Base-by-base conservation (phyloP, 2,329 filamentous ascomycete genomes). In the Parafenestella ontariensis region DNA sequence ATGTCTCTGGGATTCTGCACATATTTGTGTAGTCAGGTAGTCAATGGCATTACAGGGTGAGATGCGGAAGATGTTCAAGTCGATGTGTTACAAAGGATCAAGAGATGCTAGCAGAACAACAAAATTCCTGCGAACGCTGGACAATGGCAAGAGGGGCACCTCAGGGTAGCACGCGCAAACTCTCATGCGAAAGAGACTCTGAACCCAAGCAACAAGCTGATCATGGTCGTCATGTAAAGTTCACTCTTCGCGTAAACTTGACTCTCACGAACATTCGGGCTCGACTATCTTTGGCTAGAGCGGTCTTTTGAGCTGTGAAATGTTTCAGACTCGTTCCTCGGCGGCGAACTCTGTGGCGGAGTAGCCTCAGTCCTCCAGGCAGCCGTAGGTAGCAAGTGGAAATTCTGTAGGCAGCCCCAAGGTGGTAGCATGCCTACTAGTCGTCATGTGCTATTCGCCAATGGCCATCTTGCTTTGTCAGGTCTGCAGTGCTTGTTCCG, bases 351-450 rank as follows among this genome's bases (percentile, higher is more conserved):
- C 45, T 33, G 59, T 53, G 65, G 64, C 63, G 58, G 46, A 58
- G 61, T 49, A 52, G 48, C 49, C 51, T 61, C 48, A 57, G 42
- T 49, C 49, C 33, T 18, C 47, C 46, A 74, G 72, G 72, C 70
- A 74, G 62, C 71, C 62, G 59, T 54, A 74, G 70, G 69, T 65
- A 73, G 48, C 59, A 39, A 40, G 47, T 64, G 62, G 64, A 59
- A 62, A 29, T 52, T 37, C 33, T 43, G 42, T 59, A 71, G 65
- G 64, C 60, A 64, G 29, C 56, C 33, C 39, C 26, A 28, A 46
- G 48, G 47, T 48, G 13, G 21, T 28, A 28, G 40, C 42, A 55
- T 45, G 54, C 47, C 42, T 52, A 34, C 9, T n/a, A 37, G 17
- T 43, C 24, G 13, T 23, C 31, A 15, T 39, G 23, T 53, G 8